phyloP scores from a whole-genome alignment of 805 yeast genomes.

The Teunomyces gatunensis region DNA sequence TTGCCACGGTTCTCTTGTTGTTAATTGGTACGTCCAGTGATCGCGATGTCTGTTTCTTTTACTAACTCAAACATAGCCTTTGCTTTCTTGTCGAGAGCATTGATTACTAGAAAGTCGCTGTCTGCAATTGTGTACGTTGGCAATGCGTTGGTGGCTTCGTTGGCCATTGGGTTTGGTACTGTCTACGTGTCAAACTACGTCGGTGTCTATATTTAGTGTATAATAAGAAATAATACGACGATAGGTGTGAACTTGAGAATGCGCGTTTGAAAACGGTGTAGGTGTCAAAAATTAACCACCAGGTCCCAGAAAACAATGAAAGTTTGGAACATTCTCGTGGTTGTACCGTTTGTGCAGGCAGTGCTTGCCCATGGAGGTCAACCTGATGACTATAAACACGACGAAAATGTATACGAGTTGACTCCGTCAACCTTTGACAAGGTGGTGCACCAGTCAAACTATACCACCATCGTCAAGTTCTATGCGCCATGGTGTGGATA shows the following conservation, averaged over 20 bases:
- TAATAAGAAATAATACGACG: not conserved
- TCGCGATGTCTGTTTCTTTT: not conserved
- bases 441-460: conserved; percentile 66
- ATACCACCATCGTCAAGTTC: conserved; percentile 81
- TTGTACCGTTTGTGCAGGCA: not conserved
- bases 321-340: conserved; percentile 2
- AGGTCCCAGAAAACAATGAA: not conserved
- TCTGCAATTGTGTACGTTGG: conserved; percentile 21
- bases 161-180: conserved; percentile 36
- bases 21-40: conserved; percentile 19
- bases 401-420: conserved; percentile 53
- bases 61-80: conserved; percentile 26
- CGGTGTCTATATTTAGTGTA: conserved; percentile 39
- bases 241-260: not conserved
- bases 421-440: conserved; percentile 58
- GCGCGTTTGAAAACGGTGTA: not conserved
- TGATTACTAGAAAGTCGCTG: conserved; percentile 27
- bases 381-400: conserved; percentile 38
- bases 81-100: conserved; percentile 25
- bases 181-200: conserved; percentile 40
- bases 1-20: conserved; percentile 21
- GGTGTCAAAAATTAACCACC: not conserved
- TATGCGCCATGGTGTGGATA: conserved; percentile 99
- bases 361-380: conserved; percentile 10
- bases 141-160: conserved; percentile 34